Base-by-base conservation (phyloP, 2,329 filamentous ascomycete species). In the Daldinia eschscholtzii region DNA sequence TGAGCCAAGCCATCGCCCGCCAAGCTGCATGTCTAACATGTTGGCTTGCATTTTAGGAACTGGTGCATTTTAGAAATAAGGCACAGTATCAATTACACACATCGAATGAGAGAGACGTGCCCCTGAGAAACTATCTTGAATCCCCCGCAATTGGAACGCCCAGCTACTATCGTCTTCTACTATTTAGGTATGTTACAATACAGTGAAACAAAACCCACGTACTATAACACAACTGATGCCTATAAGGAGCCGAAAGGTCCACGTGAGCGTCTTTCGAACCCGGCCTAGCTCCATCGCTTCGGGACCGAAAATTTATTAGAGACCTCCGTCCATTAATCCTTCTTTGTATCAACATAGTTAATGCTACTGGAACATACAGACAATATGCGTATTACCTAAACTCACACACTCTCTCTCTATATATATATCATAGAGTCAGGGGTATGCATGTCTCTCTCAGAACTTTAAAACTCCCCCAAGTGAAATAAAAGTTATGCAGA, bases 401-500 rank as follows among this genome's bases (percentile, higher is more conserved):
- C 20, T n/a, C n/a, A n/a, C n/a, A n/a, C n/a, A 39, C 20, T 35
- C 18, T 57, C 2, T 37, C 23, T 30, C 18, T 52, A 15, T 26
- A 39, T 57, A 28, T 57, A 57, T 57, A 52, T 42, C 33, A 23
- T 20, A 61, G 18, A 61, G 23, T 42, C 65, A 65, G 65, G 57
- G 65, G 65, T 65, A 57, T 65, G 56, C 46, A 65, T 65, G 61
- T 59, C 53, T 58, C 39, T 67, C 68, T 70, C 56, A 68, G 61
- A 70, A 68, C 61, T 52, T 64, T 68, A 70, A 65, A 60, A 7
- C 10, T 2, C 35, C 28, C 6, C 33, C 55, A 53, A 53, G 30
- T 61, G 52, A 39, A 53, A 41, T 33, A 33, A 48, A n/a, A 42
- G 28, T n/a, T 57, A 57, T 64, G 35, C 20, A 28, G 53, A 55